phyloP scores from a whole-genome alignment of 129 eudicot species.

The Solidago caesia region DNA sequence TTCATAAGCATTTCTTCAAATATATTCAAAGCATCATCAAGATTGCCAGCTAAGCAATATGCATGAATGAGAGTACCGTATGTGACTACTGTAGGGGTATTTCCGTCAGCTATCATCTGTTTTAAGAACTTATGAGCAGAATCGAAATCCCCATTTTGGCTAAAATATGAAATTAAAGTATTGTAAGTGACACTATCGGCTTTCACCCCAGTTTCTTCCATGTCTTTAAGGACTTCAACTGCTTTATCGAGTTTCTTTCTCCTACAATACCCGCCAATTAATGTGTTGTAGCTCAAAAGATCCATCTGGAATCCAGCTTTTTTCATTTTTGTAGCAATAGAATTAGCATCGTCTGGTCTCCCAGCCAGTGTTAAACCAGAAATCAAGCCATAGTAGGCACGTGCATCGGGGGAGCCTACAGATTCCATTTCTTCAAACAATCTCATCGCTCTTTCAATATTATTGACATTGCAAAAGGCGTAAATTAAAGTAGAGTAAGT shows the following conservation, averaged over 20 bases:
- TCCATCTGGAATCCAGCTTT: constrained; percentile 67
- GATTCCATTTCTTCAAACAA: constrained; percentile 67
- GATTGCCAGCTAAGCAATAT: constrained; percentile 52
- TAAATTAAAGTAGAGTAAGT: constrained; percentile 64
- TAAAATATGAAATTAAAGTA: constrained; percentile 64
- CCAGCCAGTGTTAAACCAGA: constrained; percentile 71
- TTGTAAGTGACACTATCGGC: constrained; percentile 76
- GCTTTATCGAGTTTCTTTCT: constrained; percentile 63
- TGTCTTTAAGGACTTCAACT: constrained; percentile 56
- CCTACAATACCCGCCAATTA: constrained; percentile 76
- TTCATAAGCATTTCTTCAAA: constrained; percentile 30
- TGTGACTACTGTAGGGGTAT: constrained; percentile 69
- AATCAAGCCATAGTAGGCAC: constrained; percentile 67
- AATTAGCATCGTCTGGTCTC: constrained; percentile 59
- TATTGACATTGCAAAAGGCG: constrained; percentile 65
- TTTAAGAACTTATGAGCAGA: constrained; percentile 55
- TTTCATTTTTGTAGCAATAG: constrained; percentile 55
- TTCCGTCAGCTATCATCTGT: constrained; percentile 58
- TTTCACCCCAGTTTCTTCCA: constrained; percentile 54
- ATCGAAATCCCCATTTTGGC: constrained; percentile 50
- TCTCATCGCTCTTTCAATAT: constrained; percentile 62
- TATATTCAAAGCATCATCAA: constrained; percentile 62
- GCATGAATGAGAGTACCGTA: constrained; percentile 78
- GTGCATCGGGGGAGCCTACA: constrained; percentile 57
- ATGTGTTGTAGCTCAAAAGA: constrained; percentile 54